Evolutionary conservation across 2,329 filamentous ascomycete genomes (phyloP), one percentile per base, ranked within the genome.

Genomic region (Rugonectria rugulosa): DNA sequence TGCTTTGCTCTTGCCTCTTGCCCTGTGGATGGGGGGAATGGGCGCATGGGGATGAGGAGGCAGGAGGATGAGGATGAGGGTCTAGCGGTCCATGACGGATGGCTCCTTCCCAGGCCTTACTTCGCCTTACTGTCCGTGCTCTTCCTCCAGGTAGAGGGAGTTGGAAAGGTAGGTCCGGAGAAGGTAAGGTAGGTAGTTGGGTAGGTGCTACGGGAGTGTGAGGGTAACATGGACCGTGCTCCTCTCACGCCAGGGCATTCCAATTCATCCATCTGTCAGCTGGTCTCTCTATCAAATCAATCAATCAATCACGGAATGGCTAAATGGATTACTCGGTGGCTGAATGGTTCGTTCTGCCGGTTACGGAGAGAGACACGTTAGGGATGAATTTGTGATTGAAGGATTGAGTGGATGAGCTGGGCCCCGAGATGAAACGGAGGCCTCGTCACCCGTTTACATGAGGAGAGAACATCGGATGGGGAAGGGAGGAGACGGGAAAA

Each of bases 201-300:
- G n/a, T n/a, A n/a, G n/a, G n/a, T n/a, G n/a, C n/a, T n/a, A n/a
- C n/a, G n/a, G n/a, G n/a, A n/a, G n/a, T n/a, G n/a, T n/a, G n/a
- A n/a, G n/a, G 29, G 29, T 32, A 10, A 3, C n/a, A 26, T 53
- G 51, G 51, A 43, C 51, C 44, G 51, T 54, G 51, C 51, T 47
- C 9, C 19, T 43, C 29, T 26, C 37, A n/a, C n/a, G n/a, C n/a
- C n/a, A n/a, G n/a, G 31, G 49, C 26, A 32, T 24, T 40, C 31
- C 34, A 53, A 49, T 40, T 32, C 21, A 49, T 47, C 21, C 23
- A 41, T 40, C n/a, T n/a, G n/a, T n/a, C n/a, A n/a, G n/a, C n/a
- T n/a, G n/a, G n/a, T n/a, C n/a, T n/a, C n/a, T n/a, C n/a, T n/a
- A n/a, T n/a, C n/a, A n/a, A n/a, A n/a, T n/a, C n/a, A 20, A 20